Conservation (phyloP, 164 flowering plant genomes). For the Berberis vulgaris region DNA sequence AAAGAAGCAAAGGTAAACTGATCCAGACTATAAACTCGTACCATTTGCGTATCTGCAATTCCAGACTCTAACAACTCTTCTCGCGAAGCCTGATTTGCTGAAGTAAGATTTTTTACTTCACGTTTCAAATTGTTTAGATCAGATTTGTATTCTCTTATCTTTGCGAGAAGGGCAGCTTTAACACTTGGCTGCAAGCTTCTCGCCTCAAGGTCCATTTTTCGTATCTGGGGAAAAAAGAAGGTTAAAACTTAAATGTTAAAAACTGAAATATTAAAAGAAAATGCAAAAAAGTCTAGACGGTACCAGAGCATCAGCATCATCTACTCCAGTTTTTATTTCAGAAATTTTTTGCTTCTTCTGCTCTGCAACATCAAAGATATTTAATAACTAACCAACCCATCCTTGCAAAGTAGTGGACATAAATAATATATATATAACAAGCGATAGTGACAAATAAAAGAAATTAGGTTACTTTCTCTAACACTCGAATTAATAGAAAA, state of each 20-base stretch:
- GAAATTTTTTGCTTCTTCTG: constrained; percentile 73
- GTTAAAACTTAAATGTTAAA: neutral
- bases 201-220: constrained; percentile 24
- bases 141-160: constrained; percentile 72
- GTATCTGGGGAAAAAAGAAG: neutral
- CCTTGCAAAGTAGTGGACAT: neutral
- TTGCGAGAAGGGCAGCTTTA: constrained; percentile 73
- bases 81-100: constrained; percentile 48
- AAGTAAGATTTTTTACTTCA: constrained; percentile 59
- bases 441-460: too few relatives aligned
- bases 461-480: too few relatives aligned
- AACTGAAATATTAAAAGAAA: neutral
- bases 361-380: constrained; percentile 35
- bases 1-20: neutral
- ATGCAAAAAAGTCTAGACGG: neutral
- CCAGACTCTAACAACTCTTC: constrained; percentile 89
- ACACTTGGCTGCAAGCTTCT: constrained; percentile 84
- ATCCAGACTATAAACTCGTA: constrained; percentile 18
- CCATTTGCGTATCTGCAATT: constrained; percentile 70
- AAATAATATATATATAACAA: neutral
- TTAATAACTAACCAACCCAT: neutral
- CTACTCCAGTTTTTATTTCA: constrained; percentile 61
- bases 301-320: constrained; percentile 84
- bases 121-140: constrained; percentile 72
- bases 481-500: too few relatives aligned